phyloP scores from a whole-genome alignment of 352 stramenopile genomes.

The Phytophthora europaea region DNA sequence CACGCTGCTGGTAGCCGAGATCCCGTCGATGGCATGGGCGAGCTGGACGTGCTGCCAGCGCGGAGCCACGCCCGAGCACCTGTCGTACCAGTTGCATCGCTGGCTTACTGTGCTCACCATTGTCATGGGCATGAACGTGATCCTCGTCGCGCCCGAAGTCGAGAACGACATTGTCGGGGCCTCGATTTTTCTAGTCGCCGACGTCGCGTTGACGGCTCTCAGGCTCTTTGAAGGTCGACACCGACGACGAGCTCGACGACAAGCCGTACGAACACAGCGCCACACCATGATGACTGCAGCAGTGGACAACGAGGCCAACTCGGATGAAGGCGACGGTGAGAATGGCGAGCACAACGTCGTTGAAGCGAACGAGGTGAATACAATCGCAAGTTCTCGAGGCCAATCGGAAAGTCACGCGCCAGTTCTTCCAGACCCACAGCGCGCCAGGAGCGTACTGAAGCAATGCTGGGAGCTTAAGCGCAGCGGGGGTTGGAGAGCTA shows the following conservation, averaged over 20 bases:
- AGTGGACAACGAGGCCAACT: not conserved
- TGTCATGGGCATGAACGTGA: constrained; percentile 30
- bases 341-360: not conserved
- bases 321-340: not conserved
- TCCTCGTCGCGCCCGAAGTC: constrained; percentile 15
- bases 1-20: constrained; percentile 18
- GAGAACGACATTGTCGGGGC: constrained; percentile 26
- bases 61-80: constrained; percentile 20
- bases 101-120: constrained; percentile 31
- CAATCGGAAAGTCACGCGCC: not conserved
- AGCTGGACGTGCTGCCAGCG: constrained; percentile 27
- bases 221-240: constrained; percentile 28
- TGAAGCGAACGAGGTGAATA: not conserved
- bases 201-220: constrained; percentile 20
- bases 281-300: constrained; percentile 14
- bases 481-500: constrained; percentile 9
- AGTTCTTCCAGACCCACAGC: not conserved
- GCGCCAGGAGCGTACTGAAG: constrained; percentile 14
- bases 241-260: constrained; percentile 11
- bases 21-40: constrained; percentile 30
- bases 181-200: constrained; percentile 27
- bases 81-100: constrained; percentile 38
- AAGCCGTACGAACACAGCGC: constrained; percentile 8
- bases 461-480: constrained; percentile 18
- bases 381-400: not conserved